Evolutionary conservation across 2,329 filamentous ascomycete species (phyloP).

Genomic region (Camillea tinctor): DNA sequence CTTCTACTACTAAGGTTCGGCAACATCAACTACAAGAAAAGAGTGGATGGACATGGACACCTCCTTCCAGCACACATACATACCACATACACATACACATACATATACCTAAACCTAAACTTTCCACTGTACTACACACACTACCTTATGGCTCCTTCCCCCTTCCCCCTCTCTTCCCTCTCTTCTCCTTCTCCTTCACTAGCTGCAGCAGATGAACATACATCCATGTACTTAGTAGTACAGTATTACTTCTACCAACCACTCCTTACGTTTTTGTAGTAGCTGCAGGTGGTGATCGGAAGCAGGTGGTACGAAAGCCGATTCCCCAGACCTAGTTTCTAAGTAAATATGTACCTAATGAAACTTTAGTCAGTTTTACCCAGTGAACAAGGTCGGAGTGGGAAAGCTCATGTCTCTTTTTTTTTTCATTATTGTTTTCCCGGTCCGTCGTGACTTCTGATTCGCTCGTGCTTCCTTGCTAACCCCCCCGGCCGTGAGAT

Average conservation of each 20-base stretch:
- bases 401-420: constrained; percentile 9
- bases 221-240: neutral
- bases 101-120: too few relatives aligned
- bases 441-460: constrained; percentile 26
- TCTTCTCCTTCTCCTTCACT: neutral
- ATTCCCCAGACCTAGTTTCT: constrained; percentile 2
- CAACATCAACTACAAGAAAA: too few relatives aligned
- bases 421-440: constrained; percentile 30
- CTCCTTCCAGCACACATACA: too few relatives aligned
- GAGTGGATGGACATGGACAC: too few relatives aligned
- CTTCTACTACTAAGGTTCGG: too few relatives aligned
- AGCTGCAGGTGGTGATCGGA: neutral
- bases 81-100: too few relatives aligned
- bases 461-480: constrained; percentile 28
- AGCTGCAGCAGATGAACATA: neutral
- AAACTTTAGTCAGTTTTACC: too few relatives aligned
- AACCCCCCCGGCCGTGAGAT: constrained; percentile 15
- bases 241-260: neutral
- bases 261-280: neutral
- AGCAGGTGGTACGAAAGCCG: neutral
- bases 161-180: neutral
- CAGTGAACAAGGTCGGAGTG: constrained; percentile 6
- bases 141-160: neutral
- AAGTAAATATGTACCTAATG: too few relatives aligned
- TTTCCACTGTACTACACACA: too few relatives aligned